Base-by-base conservation (phyloP, 2,329 filamentous ascomycete species). In the Ceratocystis ficicola region DNA sequence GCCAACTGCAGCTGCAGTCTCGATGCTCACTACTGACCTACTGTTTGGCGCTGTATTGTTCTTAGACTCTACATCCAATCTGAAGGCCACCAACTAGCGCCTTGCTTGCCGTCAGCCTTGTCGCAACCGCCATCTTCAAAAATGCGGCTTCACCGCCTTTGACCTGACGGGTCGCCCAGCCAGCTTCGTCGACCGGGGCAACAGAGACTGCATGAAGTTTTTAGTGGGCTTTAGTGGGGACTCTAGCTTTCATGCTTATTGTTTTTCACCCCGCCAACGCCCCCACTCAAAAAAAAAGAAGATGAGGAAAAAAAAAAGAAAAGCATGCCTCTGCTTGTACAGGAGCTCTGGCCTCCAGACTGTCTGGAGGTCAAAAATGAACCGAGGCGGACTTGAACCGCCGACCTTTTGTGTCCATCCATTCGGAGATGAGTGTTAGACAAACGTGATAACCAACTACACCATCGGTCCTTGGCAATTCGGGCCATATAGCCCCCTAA, bases 361-460 rank as follows among this genome's bases (percentile, higher is more conserved):
- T 44, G 2, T 4, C 17, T 3, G 6, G 3, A 20, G 7, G 28
- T 44, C 17, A 62, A 30, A 62, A 62, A 48, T 63, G 61, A 63
- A 63, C 61, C 61, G 61, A 63, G 61, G 61, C 61, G 61, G 61
- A 63, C 61, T 63, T 32, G 61, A 63, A 63, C 61, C 61, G 61
- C 61, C 61, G 61, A 63, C 61, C 61, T 63, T 63, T 63, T 63
- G 61, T 63, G 61, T 63, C 61, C 61, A 63, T 46, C 36, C 36
- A 50, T 46, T 63, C 61, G 4, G 3, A 32, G 44, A 63, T 59
- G 52, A 46, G 2, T 63, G 61, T 63, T 63, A 63, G 61, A 63
- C 61, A 63, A 63, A 63, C 61, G 61, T 63, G 61, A 63, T 63
- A 63, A 63, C 61, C 61, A 63, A 63, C 61, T 63, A 63, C 61